These are phyloP conservation scores for Corymbia maculata DNA, from an alignment of 345 rosid genomes.

Conservation along the genomic window DNA sequence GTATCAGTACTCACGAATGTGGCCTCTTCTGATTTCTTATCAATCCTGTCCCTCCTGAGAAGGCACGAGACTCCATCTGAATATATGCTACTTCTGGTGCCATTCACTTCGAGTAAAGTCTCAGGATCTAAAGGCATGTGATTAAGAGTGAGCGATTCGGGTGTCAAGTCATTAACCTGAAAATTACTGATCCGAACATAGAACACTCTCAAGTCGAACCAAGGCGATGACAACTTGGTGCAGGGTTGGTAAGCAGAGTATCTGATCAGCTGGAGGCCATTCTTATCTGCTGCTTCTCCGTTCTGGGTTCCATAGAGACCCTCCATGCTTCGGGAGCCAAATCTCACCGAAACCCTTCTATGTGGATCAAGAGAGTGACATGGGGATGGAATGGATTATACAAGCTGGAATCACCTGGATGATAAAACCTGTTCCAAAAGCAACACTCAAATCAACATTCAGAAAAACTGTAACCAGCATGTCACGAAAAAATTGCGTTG, in stretches of 20 bases:
- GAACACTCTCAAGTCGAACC: constrained; percentile 89
- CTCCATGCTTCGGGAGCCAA: constrained; percentile 38
- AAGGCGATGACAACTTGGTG: constrained; percentile 26
- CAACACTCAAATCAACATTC: background rate
- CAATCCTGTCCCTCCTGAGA: constrained; percentile 79
- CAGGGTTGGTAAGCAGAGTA: constrained; percentile 50
- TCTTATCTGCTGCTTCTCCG: constrained; percentile 19
- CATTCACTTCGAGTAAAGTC: constrained; percentile 72
- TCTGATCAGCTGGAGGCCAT: constrained; percentile 45
- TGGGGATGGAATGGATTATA: background rate
- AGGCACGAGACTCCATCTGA: constrained; percentile 51
- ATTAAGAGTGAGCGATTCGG: constrained; percentile 61
- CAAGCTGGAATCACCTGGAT: background rate
- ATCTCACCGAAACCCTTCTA: constrained; percentile 22
- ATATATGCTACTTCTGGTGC: constrained; percentile 41
- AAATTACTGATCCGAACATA: constrained; percentile 75
- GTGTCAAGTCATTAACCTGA: constrained; percentile 54
- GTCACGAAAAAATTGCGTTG: background rate
- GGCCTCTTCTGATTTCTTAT: constrained; percentile 72
- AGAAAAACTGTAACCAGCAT: background rate
- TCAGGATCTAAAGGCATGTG: constrained; percentile 72
- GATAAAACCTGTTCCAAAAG: constrained; percentile 7
- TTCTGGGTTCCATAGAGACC: constrained; percentile 27
- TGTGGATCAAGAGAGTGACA: constrained; percentile 8
- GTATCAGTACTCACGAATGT: constrained; percentile 86